Evolutionary conservation across 169 alveolate species (phyloP), one percentile per base, ranked within the genome.

Genomic region (Theileria sp.): DNA sequence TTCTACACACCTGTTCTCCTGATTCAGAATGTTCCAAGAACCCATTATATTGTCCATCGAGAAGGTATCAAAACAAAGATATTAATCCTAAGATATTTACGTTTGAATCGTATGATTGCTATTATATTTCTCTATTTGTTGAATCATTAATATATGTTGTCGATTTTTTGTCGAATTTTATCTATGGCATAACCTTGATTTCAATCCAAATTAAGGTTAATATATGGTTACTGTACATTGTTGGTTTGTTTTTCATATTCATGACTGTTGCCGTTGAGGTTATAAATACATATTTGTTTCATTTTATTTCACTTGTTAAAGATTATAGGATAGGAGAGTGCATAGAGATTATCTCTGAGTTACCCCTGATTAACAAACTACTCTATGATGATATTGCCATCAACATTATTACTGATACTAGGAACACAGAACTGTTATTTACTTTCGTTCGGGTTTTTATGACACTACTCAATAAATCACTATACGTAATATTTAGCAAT

Each of bases 301-400:
- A 71, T 64, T 79, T 75, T 15, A 25, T 79, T 54, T 17, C 9
- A 26, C 36, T 51, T 79, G 0, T 21, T 28, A 17, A 17, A 28
- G 23, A 56, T 49, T 21, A 58, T 70, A 32, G 34, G 61, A 28
- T 58, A 25, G 0, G 73, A 25, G 77, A 73, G 23, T 56, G 70
- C 23, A 12, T 15, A 12, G 80, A 82, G 8, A 64, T 76, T 19
- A 8, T 82, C 0, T 34, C 81, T 0, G 50, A 28, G 25, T 44
- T 82, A 50, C 30, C 68, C 23, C 23, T 69, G 9, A 65, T 82
- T 0, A 76, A 62, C 38, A 15, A 32, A 5, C 50, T 77, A 79
- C 66, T 76, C n/a, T 36, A 67, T 0, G 88, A 82, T 17, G 88
- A 82, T 67, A 38, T 82, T 12, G 84, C 86, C 3, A 62, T 72